Conservation (phyloP, 129 eudicot genomes). For the Lactuca sativa region DNA sequence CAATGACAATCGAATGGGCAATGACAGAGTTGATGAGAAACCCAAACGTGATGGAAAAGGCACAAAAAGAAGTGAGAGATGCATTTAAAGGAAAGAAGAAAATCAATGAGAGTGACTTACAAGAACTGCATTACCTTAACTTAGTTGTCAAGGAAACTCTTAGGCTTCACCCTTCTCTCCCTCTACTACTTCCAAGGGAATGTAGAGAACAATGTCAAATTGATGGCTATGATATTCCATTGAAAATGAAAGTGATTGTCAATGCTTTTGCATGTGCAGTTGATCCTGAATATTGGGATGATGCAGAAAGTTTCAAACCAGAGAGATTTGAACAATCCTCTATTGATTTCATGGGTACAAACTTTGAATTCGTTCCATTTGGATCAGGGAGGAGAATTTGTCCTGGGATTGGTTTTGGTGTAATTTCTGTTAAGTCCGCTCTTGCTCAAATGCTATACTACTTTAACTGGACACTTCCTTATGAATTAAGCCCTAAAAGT, state of each 20-base stretch:
- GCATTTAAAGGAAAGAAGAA: constrained; percentile 2
- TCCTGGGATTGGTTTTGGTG: not conserved
- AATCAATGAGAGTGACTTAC: not conserved
- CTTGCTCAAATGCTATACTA: not conserved
- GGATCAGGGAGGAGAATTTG: not conserved
- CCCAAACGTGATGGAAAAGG: not conserved
- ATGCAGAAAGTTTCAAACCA: not conserved
- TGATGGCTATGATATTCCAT: not conserved
- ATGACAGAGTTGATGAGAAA: not conserved
- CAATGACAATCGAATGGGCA: not conserved
- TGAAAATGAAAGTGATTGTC: constrained; percentile 1
- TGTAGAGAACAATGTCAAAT: constrained; percentile 8
- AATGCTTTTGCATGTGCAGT: constrained; percentile 1
- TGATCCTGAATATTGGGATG: not conserved
- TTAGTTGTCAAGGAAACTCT: not conserved
- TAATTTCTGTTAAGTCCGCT: not conserved
- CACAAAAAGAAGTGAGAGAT: not conserved
- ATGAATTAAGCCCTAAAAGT: not conserved
- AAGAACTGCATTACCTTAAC: not conserved
- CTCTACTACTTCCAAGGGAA: constrained; percentile 12
- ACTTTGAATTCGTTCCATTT: not conserved
- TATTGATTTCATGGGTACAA: not conserved
- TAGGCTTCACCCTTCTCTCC: constrained; percentile 6
- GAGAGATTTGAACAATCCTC: not conserved
- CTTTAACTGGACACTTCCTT: not conserved